Evolutionary conservation across 768 basidiomycete genomes (phyloP).

Genomic region (Boletus rubroflammeus): DNA sequence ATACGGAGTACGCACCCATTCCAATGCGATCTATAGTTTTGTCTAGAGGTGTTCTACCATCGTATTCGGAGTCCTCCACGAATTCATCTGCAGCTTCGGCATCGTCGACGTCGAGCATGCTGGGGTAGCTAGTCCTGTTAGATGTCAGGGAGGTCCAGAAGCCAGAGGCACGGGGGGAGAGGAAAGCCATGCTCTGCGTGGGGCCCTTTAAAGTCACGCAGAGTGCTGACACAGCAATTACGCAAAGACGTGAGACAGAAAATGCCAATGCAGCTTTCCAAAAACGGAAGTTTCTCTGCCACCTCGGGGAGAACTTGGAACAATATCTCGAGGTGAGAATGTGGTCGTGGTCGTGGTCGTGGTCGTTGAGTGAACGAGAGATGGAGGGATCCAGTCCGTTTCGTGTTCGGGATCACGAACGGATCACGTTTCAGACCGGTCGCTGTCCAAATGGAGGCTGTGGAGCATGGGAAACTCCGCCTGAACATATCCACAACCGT

Average conservation of each 20-base stretch:
- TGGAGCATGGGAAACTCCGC: background rate
- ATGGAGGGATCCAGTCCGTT: background rate
- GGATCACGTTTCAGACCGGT: constrained; percentile 6
- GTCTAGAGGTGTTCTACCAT: constrained; percentile 63
- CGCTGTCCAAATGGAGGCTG: background rate
- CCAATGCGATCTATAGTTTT: constrained; percentile 88
- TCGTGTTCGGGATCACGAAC: background rate
- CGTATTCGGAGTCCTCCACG: constrained; percentile 28
- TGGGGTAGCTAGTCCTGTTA: constrained; percentile 36
- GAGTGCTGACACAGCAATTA: constrained; percentile 2
- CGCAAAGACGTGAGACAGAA: constrained; percentile 9
- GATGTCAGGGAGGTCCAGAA: constrained; percentile 41
- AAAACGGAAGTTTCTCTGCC: background rate
- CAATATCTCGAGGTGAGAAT: background rate
- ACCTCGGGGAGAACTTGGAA: background rate
- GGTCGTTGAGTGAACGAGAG: background rate
- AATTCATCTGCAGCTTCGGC: constrained; percentile 26
- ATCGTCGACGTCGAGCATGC: constrained; percentile 36
- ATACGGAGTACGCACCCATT: constrained; percentile 55
- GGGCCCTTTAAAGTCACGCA: background rate
- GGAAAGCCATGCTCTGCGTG: constrained; percentile 34
- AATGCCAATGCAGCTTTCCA: background rate
- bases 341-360: background rate
- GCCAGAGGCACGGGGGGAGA: constrained; percentile 46
- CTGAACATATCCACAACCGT: background rate